phyloP scores from a whole-genome alignment of 2,329 filamentous ascomycete species.

The Fusarium pseudocircinatum region DNA sequence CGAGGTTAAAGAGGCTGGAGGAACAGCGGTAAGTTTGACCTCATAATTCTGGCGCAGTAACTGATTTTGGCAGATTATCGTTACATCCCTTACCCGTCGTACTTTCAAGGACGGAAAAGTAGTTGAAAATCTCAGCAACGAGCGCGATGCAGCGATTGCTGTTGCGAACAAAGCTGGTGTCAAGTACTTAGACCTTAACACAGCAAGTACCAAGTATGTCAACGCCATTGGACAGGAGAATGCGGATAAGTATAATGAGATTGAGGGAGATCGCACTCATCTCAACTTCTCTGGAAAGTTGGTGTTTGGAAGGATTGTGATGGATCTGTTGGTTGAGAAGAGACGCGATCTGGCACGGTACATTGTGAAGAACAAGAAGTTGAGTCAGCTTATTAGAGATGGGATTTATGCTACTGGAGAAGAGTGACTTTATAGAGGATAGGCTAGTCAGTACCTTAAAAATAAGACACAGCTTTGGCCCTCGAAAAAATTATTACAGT shows the following conservation, averaged over 20 bases:
- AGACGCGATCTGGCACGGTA: slow-evolving; percentile 2
- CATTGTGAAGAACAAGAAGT: not conserved
- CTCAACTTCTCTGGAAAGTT: slow-evolving; percentile 3
- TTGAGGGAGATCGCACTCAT: slow-evolving; percentile 13
- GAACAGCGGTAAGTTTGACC: not conserved
- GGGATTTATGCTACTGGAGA: not conserved
- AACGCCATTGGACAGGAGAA: slow-evolving; percentile 12
- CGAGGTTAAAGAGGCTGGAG: slow-evolving; percentile 3
- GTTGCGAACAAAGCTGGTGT: not conserved
- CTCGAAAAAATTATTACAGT: too few relatives aligned
- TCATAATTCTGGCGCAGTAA: rapidly evolving
- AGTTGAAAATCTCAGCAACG: not conserved
- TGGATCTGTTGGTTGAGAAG: slow-evolving; percentile 12
- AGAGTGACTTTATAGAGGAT: not conserved
- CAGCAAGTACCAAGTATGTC: slow-evolving; percentile 11
- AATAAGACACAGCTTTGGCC: too few relatives aligned
- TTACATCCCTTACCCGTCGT: slow-evolving; percentile 13
- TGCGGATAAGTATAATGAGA: slow-evolving; percentile 14
- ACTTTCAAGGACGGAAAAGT: slow-evolving; percentile 10
- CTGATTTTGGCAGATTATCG: not conserved
- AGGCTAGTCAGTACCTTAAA: too few relatives aligned
- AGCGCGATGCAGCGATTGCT: slow-evolving; percentile 6
- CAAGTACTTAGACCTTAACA: not conserved
- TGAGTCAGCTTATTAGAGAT: slow-evolving; percentile 1
- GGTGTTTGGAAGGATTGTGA: slow-evolving; percentile 12